Conservation (phyloP, 768 basidiomycete species). For the Boletus patriciae region DNA sequence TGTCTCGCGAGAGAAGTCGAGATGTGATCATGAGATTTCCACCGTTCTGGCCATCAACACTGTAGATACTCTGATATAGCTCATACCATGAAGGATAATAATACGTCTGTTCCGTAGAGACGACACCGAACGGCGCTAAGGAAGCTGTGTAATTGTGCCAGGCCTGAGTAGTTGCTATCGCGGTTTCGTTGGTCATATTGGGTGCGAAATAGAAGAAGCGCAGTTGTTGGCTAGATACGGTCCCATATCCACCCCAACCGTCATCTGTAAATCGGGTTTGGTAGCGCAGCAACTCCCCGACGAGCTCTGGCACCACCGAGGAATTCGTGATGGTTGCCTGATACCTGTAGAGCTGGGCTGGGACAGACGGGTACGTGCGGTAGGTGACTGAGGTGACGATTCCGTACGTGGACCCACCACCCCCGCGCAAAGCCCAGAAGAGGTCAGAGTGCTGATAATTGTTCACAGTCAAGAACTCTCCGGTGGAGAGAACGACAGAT, state of each 20-base stretch:
- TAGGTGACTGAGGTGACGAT: slow-evolving; percentile 51
- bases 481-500: slow-evolving; percentile 44
- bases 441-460: slow-evolving; percentile 44
- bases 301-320: slow-evolving; percentile 29
- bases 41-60: not conserved
- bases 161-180: slow-evolving; percentile 36
- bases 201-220: slow-evolving; percentile 31
- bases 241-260: slow-evolving; percentile 45
- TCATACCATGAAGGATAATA: slow-evolving; percentile 8
- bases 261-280: slow-evolving; percentile 40
- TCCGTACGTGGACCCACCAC: slow-evolving; percentile 51
- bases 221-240: not conserved
- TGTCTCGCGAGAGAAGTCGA: slow-evolving; percentile 13
- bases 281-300: slow-evolving; percentile 37
- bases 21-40: slow-evolving; percentile 1
- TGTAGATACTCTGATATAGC: not conserved
- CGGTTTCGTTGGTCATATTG: slow-evolving; percentile 37
- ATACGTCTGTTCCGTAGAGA: not conserved
- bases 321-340: slow-evolving; percentile 35
- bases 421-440: slow-evolving; percentile 57
- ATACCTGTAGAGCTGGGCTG: slow-evolving; percentile 33
- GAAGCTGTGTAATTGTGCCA: slow-evolving; percentile 32
- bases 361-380: slow-evolving; percentile 40
- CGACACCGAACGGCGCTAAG: slow-evolving; percentile 7
- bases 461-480: slow-evolving; percentile 41